Evolutionary conservation across 306 rosid species (phyloP), one percentile per base, ranked within the genome.

Genomic region (Cicer judaicum): DNA sequence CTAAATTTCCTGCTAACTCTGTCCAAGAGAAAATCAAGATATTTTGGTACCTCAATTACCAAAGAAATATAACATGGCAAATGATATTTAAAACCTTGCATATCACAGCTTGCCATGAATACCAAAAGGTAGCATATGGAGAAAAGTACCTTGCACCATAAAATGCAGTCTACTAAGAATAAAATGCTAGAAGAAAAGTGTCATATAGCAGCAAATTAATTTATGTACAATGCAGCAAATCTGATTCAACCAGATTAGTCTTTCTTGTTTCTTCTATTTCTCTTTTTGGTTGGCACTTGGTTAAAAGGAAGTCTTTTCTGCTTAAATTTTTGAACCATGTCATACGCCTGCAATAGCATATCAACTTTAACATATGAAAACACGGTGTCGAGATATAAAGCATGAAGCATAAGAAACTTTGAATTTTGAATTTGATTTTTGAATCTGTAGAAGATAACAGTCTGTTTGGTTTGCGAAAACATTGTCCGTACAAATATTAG

Each of bases 241-340:
- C 57, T 42, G 73, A 54, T 53, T 41, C 9, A 7, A 29, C 54
- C 44, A 67, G 34, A 44, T 48, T 75, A 50, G 38, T 70, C 81
- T 83, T 75, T 78, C 78, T 47, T 38, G 29, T 82, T 19, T 1
- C 68, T 75, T 79, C 84, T 82, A 50, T 4, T 85, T 77, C 87
- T 80, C 79, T 86, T 88, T 78, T 76, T 84, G 66, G 90, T 39
- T 8, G 84, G 86, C 29, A 41, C 66, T 2, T 54, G 43, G 62
- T 53, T 68, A 36, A 68, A 60, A 63, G 87, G 57, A 73, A 47
- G n/a, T 57, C 39, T 77, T 73, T 79, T 84, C 88, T 76, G 87
- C 93, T 85, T 87, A 67, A 88, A 87, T 76, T 91, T 91, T 71
- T 88, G 75, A 84, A 89, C 88, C 97, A 89, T 85, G 60, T 72